These are phyloP conservation scores for Aspergillaceae sp. DNA, from an alignment of 2,329 filamentous ascomycete genomes.

Conservation along the genomic window DNA sequence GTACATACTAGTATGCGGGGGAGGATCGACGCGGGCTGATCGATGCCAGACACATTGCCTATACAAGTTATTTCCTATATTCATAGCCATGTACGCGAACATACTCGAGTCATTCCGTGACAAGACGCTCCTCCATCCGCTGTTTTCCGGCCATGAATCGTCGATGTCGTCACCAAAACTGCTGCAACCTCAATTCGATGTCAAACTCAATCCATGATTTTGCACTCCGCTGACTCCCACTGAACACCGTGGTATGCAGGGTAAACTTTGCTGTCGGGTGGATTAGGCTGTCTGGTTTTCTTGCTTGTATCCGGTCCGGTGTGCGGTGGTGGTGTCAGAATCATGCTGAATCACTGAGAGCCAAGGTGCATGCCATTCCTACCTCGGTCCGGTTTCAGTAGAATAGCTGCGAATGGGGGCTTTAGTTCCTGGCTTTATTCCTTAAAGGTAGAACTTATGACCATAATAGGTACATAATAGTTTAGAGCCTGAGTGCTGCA, in stretches of 20 bases:
- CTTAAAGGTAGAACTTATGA: too few species aligned
- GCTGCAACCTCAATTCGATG: conserved; percentile 4
- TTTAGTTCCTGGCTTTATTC: too few species aligned
- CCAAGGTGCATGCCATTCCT: not conserved
- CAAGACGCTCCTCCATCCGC: conserved; percentile 3
- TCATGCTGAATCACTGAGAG: not conserved
- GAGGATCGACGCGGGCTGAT: too few species aligned
- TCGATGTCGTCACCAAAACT: conserved; percentile 11
- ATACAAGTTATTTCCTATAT: too few species aligned
- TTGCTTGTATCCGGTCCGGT: not conserved
- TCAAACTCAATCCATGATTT: not conserved
- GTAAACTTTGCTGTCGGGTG: not conserved
- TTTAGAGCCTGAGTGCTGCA: too few species aligned
- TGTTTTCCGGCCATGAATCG: conserved; percentile 11
- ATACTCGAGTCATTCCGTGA: not conserved
- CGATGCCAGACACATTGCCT: too few species aligned
- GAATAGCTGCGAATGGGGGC: too few species aligned
- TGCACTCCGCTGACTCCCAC: not conserved
- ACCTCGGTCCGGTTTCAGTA: not conserved
- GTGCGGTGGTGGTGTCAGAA: not conserved
- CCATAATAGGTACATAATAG: too few species aligned
- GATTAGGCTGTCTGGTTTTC: not conserved
- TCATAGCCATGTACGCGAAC: too few species aligned
- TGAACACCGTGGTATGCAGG: not conserved
- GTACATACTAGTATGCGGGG: not conserved